Evolutionary conservation across 768 basidiomycete genomes (phyloP), one percentile per base, ranked within the genome.

Genomic region (Porphyrellus cyaneotinctus): DNA sequence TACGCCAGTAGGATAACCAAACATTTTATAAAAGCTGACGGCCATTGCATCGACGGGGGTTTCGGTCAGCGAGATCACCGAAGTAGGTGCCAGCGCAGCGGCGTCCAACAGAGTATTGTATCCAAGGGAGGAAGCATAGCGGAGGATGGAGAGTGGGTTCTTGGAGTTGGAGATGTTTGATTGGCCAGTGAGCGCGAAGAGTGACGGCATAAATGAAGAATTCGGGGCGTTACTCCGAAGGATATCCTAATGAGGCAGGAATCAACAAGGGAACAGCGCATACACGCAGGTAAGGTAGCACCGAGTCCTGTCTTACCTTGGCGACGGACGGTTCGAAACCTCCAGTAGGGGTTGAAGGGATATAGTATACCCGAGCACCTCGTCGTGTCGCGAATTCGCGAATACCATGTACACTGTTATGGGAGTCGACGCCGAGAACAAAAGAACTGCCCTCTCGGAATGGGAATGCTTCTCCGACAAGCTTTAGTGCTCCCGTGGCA

Each of bases 1-100:
- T 38, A 91, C 81, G 9, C 90, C 90, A 0, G 89, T 91, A 12
- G 90, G 90, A 59, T 84, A 92, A 31, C 90, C 90, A 57, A 91
- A 89, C 86, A 92, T 91, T 60, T 93, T 93, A 71, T 93, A 93
- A 61, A 92, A 91, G 39, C 86, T 88, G 48, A 93, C 64, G 0
- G 84, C 88, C 78, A 91, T 83, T 1, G 89, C 90, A 66, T 93
- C 91, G 12, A 90, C 84, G 5, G 84, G 80, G 28, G 75, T 77
- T 47, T 84, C 79, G 1, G 78, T 68, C 14, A 93, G 73, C 13
- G 86, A 86, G 49, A 92, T 78, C 17, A 73, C 63, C 9, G 88
- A 82, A 2, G 87, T 85, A 11, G 90, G 83, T 2, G 83, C 89
- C 35, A 92, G 74, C 3, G 90, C 90, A 7, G 91, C 90, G 15